Conservation (phyloP, 345 rosid species). For the Nephelium lappaceum region DNA sequence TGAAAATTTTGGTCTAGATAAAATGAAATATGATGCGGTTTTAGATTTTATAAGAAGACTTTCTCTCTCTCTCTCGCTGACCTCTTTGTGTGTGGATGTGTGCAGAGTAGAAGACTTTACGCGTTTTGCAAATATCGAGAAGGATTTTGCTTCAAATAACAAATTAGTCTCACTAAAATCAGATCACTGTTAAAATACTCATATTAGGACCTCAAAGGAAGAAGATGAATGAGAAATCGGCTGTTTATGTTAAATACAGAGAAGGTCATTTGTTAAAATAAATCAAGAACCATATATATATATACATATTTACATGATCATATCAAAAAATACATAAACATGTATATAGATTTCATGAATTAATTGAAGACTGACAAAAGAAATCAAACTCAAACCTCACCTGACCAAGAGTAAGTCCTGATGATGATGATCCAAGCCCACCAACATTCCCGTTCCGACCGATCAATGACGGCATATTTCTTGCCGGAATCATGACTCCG, state of each 20-base stretch:
- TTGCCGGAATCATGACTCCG: conserved; percentile 64
- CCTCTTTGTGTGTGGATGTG: not conserved
- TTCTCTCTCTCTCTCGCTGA: not conserved
- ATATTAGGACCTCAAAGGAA: conserved; percentile 14
- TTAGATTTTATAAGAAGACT: not conserved
- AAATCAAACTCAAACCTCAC: conserved; percentile 26
- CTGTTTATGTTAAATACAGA: not conserved
- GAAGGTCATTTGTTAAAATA: not conserved
- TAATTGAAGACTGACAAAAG: not conserved
- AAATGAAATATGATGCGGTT: not conserved
- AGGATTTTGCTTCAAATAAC: conserved; percentile 41
- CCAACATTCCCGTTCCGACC: conserved; percentile 39
- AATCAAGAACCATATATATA: not conserved
- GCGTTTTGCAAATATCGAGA: conserved; percentile 50
- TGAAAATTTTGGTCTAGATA: not conserved
- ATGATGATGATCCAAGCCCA: conserved; percentile 59
- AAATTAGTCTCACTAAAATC: conserved; percentile 27
- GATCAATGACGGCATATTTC: conserved; percentile 55
- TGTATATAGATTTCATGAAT: not conserved
- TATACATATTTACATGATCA: conserved; percentile 1
- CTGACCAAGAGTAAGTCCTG: conserved; percentile 57
- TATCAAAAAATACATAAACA: not conserved
- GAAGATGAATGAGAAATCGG: conserved; percentile 17
- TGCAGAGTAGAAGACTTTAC: conserved; percentile 19
- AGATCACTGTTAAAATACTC: conserved; percentile 10